phyloP scores from a whole-genome alignment of 2,329 filamentous ascomycete genomes.

The Aspergillus piperis region DNA sequence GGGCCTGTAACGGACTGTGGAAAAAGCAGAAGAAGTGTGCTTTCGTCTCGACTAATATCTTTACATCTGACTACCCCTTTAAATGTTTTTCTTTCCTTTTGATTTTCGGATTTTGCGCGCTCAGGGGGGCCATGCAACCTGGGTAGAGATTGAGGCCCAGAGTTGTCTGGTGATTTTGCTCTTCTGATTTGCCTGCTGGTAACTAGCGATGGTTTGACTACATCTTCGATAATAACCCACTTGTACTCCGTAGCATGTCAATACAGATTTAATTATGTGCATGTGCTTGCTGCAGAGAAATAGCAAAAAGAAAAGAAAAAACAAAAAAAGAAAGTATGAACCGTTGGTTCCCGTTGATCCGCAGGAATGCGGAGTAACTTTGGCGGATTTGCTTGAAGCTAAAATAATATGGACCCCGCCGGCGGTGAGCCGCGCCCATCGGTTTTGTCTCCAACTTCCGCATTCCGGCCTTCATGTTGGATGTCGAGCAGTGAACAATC shows the following conservation, averaged over 20 bases:
- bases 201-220: slow-evolving; percentile 45
- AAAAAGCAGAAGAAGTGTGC: slow-evolving; percentile 28
- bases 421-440: slow-evolving; percentile 11
- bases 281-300: neutral
- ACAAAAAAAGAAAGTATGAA: neutral
- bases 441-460: neutral
- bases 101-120: slow-evolving; percentile 31
- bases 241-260: slow-evolving; percentile 44
- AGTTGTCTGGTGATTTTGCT: slow-evolving; percentile 33
- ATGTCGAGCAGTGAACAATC: neutral
- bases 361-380: slow-evolving; percentile 3
- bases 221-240: slow-evolving; percentile 45
- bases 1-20: slow-evolving; percentile 20
- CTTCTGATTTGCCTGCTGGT: slow-evolving; percentile 40
- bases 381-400: neutral
- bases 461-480: neutral
- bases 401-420: neutral
- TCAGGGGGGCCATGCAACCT: slow-evolving; percentile 34
- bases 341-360: neutral
- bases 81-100: slow-evolving; percentile 21
- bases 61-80: slow-evolving; percentile 40
- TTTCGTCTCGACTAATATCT: slow-evolving; percentile 34
- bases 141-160: slow-evolving; percentile 12
- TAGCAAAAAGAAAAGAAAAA: neutral
- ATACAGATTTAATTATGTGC: slow-evolving; percentile 40